These are phyloP conservation scores for Heterococcus sp. DNA, from an alignment of 108 stramenopile genomes.

Conservation along the genomic window DNA sequence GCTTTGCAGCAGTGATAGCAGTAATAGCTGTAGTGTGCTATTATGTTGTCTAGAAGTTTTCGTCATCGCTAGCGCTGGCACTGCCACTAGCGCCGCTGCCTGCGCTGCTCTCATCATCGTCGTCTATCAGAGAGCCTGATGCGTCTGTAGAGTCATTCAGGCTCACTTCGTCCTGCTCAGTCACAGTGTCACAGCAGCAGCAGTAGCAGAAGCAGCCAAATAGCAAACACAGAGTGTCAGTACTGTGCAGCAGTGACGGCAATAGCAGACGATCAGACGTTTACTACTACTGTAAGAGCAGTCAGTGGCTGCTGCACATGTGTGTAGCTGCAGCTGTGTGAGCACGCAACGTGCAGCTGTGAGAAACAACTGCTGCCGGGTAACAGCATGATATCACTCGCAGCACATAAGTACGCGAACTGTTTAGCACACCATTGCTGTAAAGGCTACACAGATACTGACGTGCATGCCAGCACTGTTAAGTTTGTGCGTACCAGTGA, in stretches of 20 bases:
- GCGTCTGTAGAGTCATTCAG: slow-evolving; percentile 31
- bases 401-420: too few relatives aligned
- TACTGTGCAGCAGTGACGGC: not conserved
- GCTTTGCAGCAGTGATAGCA: too few relatives aligned
- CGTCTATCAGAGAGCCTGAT: slow-evolving; percentile 33
- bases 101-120: slow-evolving; percentile 35
- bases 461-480: too few relatives aligned
- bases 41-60: too few relatives aligned
- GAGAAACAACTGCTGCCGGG: too few relatives aligned
- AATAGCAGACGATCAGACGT: not conserved
- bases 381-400: too few relatives aligned
- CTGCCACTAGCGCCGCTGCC: slow-evolving; percentile 5
- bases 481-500: too few relatives aligned
- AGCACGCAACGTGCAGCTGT: too few relatives aligned
- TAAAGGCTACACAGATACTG: too few relatives aligned
- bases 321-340: not conserved
- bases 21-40: too few relatives aligned
- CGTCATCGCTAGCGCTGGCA: slow-evolving; percentile 33
- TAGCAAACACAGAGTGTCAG: not conserved
- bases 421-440: too few relatives aligned
- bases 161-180: slow-evolving; percentile 2
- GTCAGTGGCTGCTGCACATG: not conserved
- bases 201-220: not conserved
- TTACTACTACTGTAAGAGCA: not conserved
- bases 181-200: not conserved